Evolutionary conservation across 176 grass and related monocot genomes (phyloP), one percentile per base, ranked within the genome.

Genomic region (Oryza glaberrima): DNA sequence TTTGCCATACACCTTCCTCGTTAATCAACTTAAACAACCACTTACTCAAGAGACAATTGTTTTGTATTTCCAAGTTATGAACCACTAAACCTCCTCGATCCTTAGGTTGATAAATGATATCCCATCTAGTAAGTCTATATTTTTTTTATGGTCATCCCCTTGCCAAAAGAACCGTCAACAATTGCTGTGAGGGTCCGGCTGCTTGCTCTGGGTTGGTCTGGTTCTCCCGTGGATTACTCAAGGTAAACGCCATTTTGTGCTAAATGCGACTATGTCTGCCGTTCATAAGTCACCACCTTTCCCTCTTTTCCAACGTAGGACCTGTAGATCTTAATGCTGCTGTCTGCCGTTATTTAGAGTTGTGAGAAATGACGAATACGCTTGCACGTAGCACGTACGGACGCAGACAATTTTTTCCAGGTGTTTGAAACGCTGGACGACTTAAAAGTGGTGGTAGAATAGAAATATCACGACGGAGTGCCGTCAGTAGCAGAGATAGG

Each of bases 111-210:
- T 1, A 25, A 25, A 25, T 25, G 23, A 25, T 25, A 25, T 25
- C 23, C 23, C 23, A 25, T 25, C 23, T 25, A 25, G 23, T 25
- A 25, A 25, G 23, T 25, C 23, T 25, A 25, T 25, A 25, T 25
- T 25, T 25, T 25, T 25, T 25, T 25, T 25, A 25, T 25, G 23
- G 0, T 25, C 23, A 25, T 25, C 23, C 23, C 23, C 23, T 25
- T 25, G 23, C 23, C 23, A 25, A 25, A 25, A 25, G 23, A 36
- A 61, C 68, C 61, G 76, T 84, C 81, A 36, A 73, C 68, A 83
- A 16, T 11, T 12, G 16, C 17, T 34, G 49, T n/a, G n/a, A 75
- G 9, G 15, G 14, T 68, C 72, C 71, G 45, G 56, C 36, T 44
- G 81, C 81, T 73, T 61, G 14, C 54, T 58, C 19, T 58, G 52